Evolutionary conservation across 2,329 filamentous ascomycete genomes (phyloP).

Genomic region (Pestalotiopsis sp.): DNA sequence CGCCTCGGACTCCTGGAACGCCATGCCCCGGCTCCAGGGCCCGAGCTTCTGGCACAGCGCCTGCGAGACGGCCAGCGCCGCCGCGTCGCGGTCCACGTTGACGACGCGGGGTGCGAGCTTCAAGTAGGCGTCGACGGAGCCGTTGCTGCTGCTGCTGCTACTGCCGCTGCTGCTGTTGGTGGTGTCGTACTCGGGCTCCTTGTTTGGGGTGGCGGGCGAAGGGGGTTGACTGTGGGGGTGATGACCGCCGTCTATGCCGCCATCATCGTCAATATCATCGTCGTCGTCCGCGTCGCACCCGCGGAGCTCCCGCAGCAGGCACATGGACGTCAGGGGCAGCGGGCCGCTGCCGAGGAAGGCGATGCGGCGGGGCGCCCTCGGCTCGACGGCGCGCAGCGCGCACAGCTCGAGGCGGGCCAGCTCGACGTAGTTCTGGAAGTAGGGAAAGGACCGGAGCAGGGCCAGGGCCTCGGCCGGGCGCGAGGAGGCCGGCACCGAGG

Average conservation of each 20-base stretch:
- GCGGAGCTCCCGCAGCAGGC: slow-evolving; percentile 40
- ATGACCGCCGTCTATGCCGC: no score
- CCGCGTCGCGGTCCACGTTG: slow-evolving; percentile 44
- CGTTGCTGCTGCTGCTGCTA: no score
- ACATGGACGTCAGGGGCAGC: slow-evolving; percentile 50
- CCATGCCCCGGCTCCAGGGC: slow-evolving; percentile 31
- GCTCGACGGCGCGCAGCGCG: slow-evolving; percentile 39
- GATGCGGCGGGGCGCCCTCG: slow-evolving; percentile 33
- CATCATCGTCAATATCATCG: background rate
- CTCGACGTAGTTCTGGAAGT: slow-evolving; percentile 51
- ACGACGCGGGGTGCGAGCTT: slow-evolving; percentile 26
- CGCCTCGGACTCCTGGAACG: slow-evolving; percentile 40
- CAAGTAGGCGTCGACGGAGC: no score
- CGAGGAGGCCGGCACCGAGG: slow-evolving; percentile 12
- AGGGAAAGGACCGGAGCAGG: slow-evolving; percentile 45
- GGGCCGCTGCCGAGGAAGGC: slow-evolving; percentile 55
- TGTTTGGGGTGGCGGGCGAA: no score
- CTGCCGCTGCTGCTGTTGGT: no score
- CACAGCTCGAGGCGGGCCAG: slow-evolving; percentile 49
- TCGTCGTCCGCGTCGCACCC: slow-evolving; percentile 17
- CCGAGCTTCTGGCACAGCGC: slow-evolving; percentile 37
- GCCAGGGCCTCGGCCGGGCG: slow-evolving; percentile 19
- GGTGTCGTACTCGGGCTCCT: no score
- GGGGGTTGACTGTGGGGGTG: no score
- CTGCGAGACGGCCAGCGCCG: slow-evolving; percentile 36